These are phyloP conservation scores for Penicillium sp. DNA, from an alignment of 2,329 filamentous ascomycete genomes.

Conservation along the genomic window DNA sequence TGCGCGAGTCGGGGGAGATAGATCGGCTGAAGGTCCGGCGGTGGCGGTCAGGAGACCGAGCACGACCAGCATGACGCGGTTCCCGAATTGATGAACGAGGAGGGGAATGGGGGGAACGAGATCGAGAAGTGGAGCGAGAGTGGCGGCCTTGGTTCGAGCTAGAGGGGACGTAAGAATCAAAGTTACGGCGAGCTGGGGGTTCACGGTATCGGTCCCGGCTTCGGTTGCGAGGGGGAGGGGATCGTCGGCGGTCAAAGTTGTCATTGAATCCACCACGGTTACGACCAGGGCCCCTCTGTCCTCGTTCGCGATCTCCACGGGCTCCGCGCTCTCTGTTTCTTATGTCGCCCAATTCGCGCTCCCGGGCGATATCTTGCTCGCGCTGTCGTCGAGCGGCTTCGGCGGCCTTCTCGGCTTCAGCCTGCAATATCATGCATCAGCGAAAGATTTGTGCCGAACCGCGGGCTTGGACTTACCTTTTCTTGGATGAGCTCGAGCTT, in stretches of 20 bases:
- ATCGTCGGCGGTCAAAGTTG: slow-evolving; percentile 50
- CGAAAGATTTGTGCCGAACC: background rate
- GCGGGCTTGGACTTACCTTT: slow-evolving; percentile 61
- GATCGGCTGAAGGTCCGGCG: slow-evolving; percentile 31
- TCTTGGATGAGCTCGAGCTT: slow-evolving; percentile 93
- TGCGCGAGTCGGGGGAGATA: slow-evolving; percentile 40
- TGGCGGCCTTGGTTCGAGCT: slow-evolving; percentile 42
- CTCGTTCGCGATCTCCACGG: background rate
- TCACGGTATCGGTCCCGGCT: slow-evolving; percentile 48
- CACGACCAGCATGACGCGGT: slow-evolving; percentile 15
- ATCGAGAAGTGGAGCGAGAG: slow-evolving; percentile 31
- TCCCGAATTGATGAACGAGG: slow-evolving; percentile 19
- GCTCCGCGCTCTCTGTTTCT: slow-evolving; percentile 54
- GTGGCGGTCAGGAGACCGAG: slow-evolving; percentile 30
- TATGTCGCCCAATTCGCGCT: slow-evolving; percentile 67
- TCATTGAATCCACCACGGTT: slow-evolving; percentile 34
- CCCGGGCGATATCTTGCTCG: slow-evolving; percentile 69
- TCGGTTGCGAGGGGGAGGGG: slow-evolving; percentile 52
- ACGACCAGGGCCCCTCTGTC: slow-evolving; percentile 32
- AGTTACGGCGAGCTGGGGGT: slow-evolving; percentile 50
- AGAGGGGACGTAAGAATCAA: slow-evolving; percentile 59
- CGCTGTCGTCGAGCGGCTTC: slow-evolving; percentile 71
- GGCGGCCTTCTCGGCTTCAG: slow-evolving; percentile 77
- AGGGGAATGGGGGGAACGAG: slow-evolving; percentile 32
- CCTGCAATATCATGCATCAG: slow-evolving; percentile 48